Evolutionary conservation across 1,284 basidiomycete genomes (phyloP).

Genomic region (Naganishia sp.): DNA sequence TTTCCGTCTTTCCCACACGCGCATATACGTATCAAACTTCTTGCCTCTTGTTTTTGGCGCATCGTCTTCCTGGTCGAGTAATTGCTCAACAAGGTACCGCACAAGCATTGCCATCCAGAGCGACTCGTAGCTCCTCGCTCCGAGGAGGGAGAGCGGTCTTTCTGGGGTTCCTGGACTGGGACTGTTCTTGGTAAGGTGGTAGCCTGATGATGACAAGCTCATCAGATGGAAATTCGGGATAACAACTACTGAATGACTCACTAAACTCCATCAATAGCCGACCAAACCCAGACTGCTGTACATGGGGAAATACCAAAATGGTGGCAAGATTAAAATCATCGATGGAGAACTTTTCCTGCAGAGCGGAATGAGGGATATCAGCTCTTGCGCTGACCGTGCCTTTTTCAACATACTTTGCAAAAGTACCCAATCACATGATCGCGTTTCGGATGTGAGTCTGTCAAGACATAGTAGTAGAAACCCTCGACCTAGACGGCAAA

Average conservation of each 20-base stretch:
- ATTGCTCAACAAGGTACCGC: constrained; percentile 56
- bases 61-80: constrained; percentile 27
- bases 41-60: constrained; percentile 20
- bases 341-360: constrained; percentile 90
- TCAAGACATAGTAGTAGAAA: constrained; percentile 87
- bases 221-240: neutral
- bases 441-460: constrained; percentile 72
- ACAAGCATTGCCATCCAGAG: constrained; percentile 75
- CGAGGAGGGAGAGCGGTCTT: constrained; percentile 89
- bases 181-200: constrained; percentile 78
- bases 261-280: constrained; percentile 98
- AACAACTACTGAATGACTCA: constrained; percentile 51
- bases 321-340: constrained; percentile 97
- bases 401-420: constrained; percentile 67
- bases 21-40: constrained; percentile 34
- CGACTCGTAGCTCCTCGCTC: constrained; percentile 83
- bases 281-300: constrained; percentile 85
- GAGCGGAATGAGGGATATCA: neutral
- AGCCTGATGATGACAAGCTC: constrained; percentile 61
- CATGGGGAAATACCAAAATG: constrained; percentile 93
- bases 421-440: constrained; percentile 92
- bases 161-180: constrained; percentile 87
- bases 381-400: neutral
- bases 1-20: constrained; percentile 32
- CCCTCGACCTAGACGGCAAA: constrained; percentile 43